A percentile compares a stretch with the other conserved stretches of the same genome.
Conservation (phyloP, 2,329 filamentous ascomycete species). For the Hypoxylon sp. region DNA sequence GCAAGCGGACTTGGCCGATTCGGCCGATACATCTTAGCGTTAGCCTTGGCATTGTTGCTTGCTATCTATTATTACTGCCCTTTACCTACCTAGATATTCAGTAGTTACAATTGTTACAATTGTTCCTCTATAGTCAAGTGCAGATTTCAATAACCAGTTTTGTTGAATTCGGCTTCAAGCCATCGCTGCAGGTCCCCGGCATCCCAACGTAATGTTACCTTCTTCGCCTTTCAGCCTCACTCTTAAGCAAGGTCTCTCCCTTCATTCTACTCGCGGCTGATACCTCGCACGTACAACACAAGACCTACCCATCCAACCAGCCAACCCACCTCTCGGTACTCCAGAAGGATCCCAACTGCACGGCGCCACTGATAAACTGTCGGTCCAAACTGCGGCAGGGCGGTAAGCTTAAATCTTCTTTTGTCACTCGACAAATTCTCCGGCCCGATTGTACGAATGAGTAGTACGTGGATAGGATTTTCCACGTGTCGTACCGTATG, state of each 20-base stretch:
- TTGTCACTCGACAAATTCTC: slow-evolving; percentile 41
- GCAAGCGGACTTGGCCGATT: slow-evolving; percentile 13
- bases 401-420: slow-evolving; percentile 45
- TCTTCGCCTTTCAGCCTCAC: slow-evolving; percentile 39
- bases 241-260: slow-evolving; percentile 23
- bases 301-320: slow-evolving; percentile 14
- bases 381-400: slow-evolving; percentile 35
- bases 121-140: neutral
- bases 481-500: slow-evolving; percentile 43
- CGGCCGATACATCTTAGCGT: slow-evolving; percentile 4
- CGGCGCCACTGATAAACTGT: slow-evolving; percentile 34
- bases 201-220: slow-evolving; percentile 14
- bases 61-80: neutral
- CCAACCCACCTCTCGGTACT: slow-evolving; percentile 40
- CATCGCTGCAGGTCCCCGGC: slow-evolving; percentile 6
- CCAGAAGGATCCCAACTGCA: slow-evolving; percentile 31
- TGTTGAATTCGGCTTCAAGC: neutral
- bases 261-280: slow-evolving; percentile 27
- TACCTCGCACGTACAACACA: slow-evolving; percentile 18
- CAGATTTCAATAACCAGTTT: neutral
- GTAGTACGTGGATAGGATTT: slow-evolving; percentile 40
- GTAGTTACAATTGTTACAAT: neutral
- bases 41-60: slow-evolving; percentile 17
- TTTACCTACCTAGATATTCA: neutral
- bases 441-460: slow-evolving; percentile 44